These are phyloP conservation scores for Fusarium citri DNA, from an alignment of 2,329 filamentous ascomycete genomes.

Conservation along the genomic window DNA sequence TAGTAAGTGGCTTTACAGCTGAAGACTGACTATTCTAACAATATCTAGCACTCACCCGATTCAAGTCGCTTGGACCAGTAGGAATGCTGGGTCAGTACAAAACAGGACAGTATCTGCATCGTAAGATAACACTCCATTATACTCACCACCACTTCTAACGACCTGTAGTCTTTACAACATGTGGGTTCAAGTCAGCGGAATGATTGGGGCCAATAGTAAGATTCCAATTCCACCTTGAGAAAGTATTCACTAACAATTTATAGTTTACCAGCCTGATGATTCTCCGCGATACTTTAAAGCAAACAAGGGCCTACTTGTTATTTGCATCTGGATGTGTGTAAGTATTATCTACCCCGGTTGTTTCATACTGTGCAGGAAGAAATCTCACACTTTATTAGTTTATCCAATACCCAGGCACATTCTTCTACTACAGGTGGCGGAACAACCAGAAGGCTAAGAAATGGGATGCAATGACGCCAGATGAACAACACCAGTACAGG, in stretches of 20 bases:
- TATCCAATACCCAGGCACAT: constrained; percentile 53
- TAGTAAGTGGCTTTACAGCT: background rate
- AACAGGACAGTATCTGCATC: constrained; percentile 64
- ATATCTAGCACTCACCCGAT: background rate
- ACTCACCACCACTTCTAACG: background rate
- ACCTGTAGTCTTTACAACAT: constrained; percentile 65
- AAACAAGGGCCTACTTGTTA: constrained; percentile 44
- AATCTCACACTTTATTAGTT: constrained; percentile 36
- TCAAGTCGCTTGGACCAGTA: background rate
- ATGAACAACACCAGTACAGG: constrained; percentile 57
- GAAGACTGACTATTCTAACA: background rate
- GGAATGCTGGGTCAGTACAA: constrained; percentile 43
- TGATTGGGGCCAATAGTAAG: constrained; percentile 53
- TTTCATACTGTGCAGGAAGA: accelerated
- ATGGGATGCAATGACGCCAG: constrained; percentile 54
- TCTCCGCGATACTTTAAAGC: constrained; percentile 53
- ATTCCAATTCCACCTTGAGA: background rate
- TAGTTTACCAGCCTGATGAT: constrained; percentile 53
- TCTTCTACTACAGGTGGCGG: constrained; percentile 54
- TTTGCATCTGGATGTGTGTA: constrained; percentile 12
- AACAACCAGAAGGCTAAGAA: constrained; percentile 52
- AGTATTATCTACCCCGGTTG: accelerated
- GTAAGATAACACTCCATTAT: constrained; percentile 36
- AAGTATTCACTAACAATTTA: background rate
- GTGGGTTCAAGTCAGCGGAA: constrained; percentile 54